phyloP scores from a whole-genome alignment of 192 early-diverging fungal species.

The Physocladia obscura region DNA sequence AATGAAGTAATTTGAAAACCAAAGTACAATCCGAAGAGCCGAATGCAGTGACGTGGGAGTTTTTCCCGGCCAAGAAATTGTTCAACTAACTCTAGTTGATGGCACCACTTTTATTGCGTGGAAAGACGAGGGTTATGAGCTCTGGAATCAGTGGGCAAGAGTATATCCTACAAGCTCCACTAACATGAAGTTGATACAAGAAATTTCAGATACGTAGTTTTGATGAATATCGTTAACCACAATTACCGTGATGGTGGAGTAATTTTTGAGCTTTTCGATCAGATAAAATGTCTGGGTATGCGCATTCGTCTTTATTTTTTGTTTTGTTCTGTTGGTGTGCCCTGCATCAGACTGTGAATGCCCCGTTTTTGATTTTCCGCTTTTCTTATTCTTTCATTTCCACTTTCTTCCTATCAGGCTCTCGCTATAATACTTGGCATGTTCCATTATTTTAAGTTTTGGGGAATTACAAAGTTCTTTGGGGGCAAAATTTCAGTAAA shows the following conservation, averaged over 20 bases:
- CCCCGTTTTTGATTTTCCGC: no score
- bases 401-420: no score
- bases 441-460: no score
- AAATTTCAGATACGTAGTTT: conserved; percentile 76
- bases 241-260: conserved; percentile 76
- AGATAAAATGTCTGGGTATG: no score
- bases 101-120: conserved; percentile 84
- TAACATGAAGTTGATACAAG: conserved; percentile 56
- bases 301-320: no score
- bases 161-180: conserved; percentile 59
- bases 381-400: no score
- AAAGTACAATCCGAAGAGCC: conserved; percentile 84
- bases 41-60: conserved; percentile 98
- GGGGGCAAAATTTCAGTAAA: no score
- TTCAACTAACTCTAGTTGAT: conserved; percentile 96
- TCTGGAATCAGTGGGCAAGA: conserved; percentile 86
- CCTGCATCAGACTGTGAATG: no score
- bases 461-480: no score
- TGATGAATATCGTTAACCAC: conserved; percentile 91
- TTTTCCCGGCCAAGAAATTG: conserved; percentile 94
- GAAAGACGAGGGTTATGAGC: conserved; percentile 95
- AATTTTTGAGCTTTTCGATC: conserved; percentile 71
- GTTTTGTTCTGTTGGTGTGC: no score
- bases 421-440: no score
- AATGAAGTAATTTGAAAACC: conserved; percentile 86